Base-by-base conservation (phyloP, 139 green algal genomes). In the Chlorella sp. region DNA sequence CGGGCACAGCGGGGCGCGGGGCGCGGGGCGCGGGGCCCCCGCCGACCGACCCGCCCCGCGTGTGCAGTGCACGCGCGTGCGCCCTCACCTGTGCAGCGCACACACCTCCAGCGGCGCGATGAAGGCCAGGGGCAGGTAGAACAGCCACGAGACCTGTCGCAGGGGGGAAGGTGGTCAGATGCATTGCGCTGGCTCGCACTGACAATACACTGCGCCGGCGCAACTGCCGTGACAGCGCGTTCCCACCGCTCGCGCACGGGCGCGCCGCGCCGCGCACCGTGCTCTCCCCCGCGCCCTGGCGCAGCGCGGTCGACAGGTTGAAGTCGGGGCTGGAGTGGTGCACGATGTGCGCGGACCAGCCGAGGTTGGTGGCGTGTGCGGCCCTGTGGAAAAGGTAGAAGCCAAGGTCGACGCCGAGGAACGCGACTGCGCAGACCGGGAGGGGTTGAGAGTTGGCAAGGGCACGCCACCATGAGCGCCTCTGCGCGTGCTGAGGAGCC, bases 321-420 rank as follows among this genome's bases (percentile, higher is more conserved):
- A 64, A 79, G 61, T 84, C 79, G 0, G 67, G 74, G 55, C 58
- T 74, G 65, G 38, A 67, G 60, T 84, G 79, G 67, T 84, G 79
- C 33, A 71, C 38, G 23, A 76, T 53, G 73, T 84, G 79, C 0
- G 60, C 66, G 0, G 58, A 36, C 79, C 77, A 79, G 17, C 40
- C 8, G 46, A 83, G 42, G 74, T 80, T 80, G 38, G 27, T 41
- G 5, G 25, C 50, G 31, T 80, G 74, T 12, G 42, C 42, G 2
- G 51, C 27, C 40, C 64, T 64, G 51, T 80, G 74, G 48, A 53
- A n/a, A n/a, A 66, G 77, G 66, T 80, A 84, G 67, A 83, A 79
- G 17, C 29, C 40, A 5, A 68, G 23, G 40, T 84, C 79, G 27
- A n/a, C 41, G 45, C 40, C 43, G 0, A 84, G n/a, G 12, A 84